A percentile compares a stretch with the other conserved stretches of the same genome.
Evolutionary conservation across 2,329 filamentous ascomycete species (phyloP).

Genomic region (Sporothrix phasma): DNA sequence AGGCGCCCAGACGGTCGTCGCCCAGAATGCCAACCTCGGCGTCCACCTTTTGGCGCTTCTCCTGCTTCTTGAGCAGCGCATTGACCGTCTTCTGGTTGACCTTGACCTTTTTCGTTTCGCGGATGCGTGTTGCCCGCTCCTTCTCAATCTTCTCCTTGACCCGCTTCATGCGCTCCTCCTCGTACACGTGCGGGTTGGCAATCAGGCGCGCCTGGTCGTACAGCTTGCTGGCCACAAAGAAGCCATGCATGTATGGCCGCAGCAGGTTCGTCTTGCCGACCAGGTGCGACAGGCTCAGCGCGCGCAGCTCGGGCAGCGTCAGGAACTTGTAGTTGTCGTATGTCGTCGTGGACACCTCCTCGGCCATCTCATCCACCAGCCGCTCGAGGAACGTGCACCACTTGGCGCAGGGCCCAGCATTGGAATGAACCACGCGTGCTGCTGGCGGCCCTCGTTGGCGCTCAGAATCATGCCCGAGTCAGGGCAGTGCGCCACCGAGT

Average conservation of each 20-base stretch:
- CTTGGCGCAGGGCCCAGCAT: conserved; percentile 63
- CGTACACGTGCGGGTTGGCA: conserved; percentile 85
- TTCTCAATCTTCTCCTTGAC: conserved; percentile 95
- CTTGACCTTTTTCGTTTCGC: conserved; percentile 94
- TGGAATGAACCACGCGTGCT: conserved; percentile 59
- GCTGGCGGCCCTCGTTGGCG: conserved; percentile 90
- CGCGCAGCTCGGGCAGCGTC: conserved; percentile 73
- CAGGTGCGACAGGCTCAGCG: conserved; percentile 77
- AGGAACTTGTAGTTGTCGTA: conserved; percentile 99
- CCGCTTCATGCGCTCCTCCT: conserved; percentile 82
- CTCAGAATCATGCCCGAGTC: conserved; percentile 92
- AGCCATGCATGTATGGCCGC: conserved; percentile 97
- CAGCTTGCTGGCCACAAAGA: conserved; percentile 88
- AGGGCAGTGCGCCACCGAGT: conserved; percentile 86
- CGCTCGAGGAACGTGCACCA: conserved; percentile 98
- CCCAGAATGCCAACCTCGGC: conserved; percentile 58
- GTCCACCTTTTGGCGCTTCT: conserved; percentile 49
- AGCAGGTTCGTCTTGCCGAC: conserved; percentile 83
- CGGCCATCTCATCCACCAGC: conserved; percentile 96
- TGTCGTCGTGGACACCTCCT: conserved; percentile 65
- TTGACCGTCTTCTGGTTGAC: conserved; percentile 80
- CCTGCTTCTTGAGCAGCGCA: conserved; percentile 57
- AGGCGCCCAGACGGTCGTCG: conserved; percentile 74
- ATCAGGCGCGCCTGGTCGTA: conserved; percentile 94
- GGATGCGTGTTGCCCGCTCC: conserved; percentile 87